A percentile compares a stretch with the other conserved stretches of the same genome.
These are phyloP conservation scores for Solanum medicagineum DNA, from an alignment of 257 asterid species.

Conservation along the genomic window DNA sequence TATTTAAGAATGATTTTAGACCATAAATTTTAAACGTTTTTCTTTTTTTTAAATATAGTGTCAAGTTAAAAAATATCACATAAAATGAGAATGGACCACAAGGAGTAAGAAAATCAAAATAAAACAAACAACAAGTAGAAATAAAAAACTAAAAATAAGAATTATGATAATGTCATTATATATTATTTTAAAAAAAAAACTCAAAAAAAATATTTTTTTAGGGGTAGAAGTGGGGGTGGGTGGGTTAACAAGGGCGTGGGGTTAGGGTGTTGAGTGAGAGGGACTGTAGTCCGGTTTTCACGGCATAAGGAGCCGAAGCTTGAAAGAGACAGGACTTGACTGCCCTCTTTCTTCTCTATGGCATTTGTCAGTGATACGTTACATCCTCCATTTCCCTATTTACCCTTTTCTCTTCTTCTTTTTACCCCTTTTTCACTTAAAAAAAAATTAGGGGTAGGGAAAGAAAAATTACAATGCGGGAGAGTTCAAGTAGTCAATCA, in stretches of 20 bases:
- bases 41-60: no score
- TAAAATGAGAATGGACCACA: no score
- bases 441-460: no score
- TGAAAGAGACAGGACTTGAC: slow-evolving; percentile 60
- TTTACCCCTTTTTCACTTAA: neutral
- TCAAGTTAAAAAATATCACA: no score
- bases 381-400: slow-evolving; percentile 52
- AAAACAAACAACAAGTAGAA: neutral
- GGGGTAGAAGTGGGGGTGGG: neutral
- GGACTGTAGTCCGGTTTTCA: slow-evolving; percentile 86
- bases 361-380: slow-evolving; percentile 75
- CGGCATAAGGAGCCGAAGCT: slow-evolving; percentile 74
- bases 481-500: no score
- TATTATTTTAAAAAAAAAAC: neutral
- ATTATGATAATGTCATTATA: no score
- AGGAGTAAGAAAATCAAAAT: no score
- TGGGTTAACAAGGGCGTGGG: neutral
- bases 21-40: no score
- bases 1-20: no score
- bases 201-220: no score
- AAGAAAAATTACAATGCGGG: no score
- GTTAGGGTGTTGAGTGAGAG: slow-evolving; percentile 2
- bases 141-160: neutral
- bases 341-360: slow-evolving; percentile 8
- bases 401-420: neutral